These are phyloP conservation scores for Liriodendron chinense DNA, from an alignment of 164 flowering plant species.

Conservation along the genomic window DNA sequence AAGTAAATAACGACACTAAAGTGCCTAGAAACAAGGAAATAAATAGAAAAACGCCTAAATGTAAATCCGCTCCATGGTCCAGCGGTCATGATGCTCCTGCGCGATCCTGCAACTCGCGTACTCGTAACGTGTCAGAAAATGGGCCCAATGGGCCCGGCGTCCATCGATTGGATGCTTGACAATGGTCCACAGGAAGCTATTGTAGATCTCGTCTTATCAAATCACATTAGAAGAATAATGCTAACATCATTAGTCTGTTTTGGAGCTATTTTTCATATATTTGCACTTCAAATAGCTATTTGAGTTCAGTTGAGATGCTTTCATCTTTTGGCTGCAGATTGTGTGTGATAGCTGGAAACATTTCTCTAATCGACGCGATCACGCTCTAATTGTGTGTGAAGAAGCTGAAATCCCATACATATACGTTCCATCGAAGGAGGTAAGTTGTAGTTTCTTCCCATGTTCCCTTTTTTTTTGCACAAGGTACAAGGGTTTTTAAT, in stretches of 20 bases:
- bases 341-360: constrained; percentile 93
- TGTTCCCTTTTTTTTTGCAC: background rate
- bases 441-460: constrained; percentile 27
- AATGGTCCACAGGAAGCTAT: too few relatives aligned
- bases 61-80: too few relatives aligned
- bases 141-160: too few relatives aligned
- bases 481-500: too few relatives aligned
- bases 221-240: background rate
- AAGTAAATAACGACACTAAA: too few relatives aligned
- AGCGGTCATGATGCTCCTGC: too few relatives aligned
- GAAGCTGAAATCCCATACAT: constrained; percentile 83
- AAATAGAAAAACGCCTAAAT: too few relatives aligned
- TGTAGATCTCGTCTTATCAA: background rate
- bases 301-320: background rate
- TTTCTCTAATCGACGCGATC: constrained; percentile 91
- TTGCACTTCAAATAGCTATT: background rate
- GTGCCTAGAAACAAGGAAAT: too few relatives aligned
- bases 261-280: background rate
- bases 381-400: constrained; percentile 88
- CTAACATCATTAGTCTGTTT: background rate
- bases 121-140: too few relatives aligned
- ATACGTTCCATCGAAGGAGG: constrained; percentile 93
- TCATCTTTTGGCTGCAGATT: constrained; percentile 46
- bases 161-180: too few relatives aligned
- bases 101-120: too few relatives aligned